Evolutionary conservation across 768 basidiomycete species (phyloP), one percentile per base, ranked within the genome.

Genomic region (Phylloporus sp.): DNA sequence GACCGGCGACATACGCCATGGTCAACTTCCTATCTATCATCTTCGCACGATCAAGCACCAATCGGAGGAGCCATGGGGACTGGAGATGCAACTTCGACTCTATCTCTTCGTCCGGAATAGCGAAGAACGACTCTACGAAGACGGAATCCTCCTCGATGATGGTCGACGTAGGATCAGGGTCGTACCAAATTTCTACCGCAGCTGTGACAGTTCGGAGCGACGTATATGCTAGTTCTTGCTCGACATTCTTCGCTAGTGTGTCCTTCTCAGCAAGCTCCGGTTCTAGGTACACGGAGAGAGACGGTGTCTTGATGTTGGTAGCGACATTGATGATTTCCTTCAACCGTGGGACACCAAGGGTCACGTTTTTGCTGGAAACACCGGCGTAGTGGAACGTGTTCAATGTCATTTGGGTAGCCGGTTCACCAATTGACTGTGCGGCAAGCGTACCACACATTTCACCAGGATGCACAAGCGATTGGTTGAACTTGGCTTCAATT

Each of bases 331-430:
- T 98, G 60, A 98, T 97, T 72, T 98, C 97, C 75, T 98, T 98
- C 57, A 99, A 70, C 71, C 97, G 95, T 2, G 97, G 97, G 2
- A 99, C 97, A 85, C 97, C 97, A 53, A 98, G 91, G 0, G 97
- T 99, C 45, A 99, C 97, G 72, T 97, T 97, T 75, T 98, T 98
- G 65, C 90, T 93, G n/a, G 97, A 95, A 23, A 99, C 97, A 86
- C 97, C 97, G 54, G 97, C 97, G 68, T 97, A 98, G 72, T 99
- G 97, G 90, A 98, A 99, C 0, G 95, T 98, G 70, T 99, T 99
- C 52, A 99, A 72, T 6, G 97, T 98, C 97, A 99, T 98, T 73
- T 99, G 97, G 1, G 97, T 99, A 5, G 97, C 97, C 0, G 97
- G 97, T 76, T 98, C 97, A 70, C 97, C 97, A 58, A 98, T 99